Evolutionary conservation across 1,284 basidiomycete species (phyloP), one percentile per base, ranked within the genome.

Genomic region (Phellopilus nigrolimitatus): DNA sequence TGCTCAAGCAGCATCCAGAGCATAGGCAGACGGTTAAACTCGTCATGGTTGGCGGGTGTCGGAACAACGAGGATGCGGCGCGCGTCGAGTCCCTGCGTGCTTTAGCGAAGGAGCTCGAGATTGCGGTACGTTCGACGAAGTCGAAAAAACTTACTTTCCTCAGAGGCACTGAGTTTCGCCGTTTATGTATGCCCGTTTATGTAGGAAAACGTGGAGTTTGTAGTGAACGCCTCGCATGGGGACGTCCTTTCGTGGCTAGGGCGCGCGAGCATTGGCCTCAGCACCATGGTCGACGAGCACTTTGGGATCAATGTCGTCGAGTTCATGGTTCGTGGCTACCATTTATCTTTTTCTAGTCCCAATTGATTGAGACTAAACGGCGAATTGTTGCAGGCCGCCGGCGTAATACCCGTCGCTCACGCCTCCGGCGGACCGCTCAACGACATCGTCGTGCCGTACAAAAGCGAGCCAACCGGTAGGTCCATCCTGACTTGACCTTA

Each of bases 221-320:
- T 89, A 4, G 77, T 97, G 41, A 98, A 98, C 60, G 91, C 91
- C 0, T 70, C 87, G 1, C 98, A 88, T 59, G 59, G 79, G 0
- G 75, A 76, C 7, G 78, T 98, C 56, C 74, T 95, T 1, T 57
- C 67, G 1, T 82, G 82, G 70, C 74, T 99, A 1, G 78, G 82
- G 0, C 68, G 69, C 13, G 84, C 93, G 0, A 89, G 84, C 53
- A 76, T 97, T 4, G 95, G 97, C 0, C 65, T 98, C 21, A 95
- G 91, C 63, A 98, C 95, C 3, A 99, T 99, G 95, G 81, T 95
- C 1, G 95, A 99, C 64, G 97, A 99, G 67, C 95, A 99, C 66
- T 99, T 99, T 60, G 97, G 97, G 1, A 99, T 99, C 66, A 97
- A 95, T 61, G 79, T 99, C 15, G 95, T 99, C 6, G 95, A 99